Base-by-base conservation (phyloP, 306 rosid species). In the Comarum palustre region DNA sequence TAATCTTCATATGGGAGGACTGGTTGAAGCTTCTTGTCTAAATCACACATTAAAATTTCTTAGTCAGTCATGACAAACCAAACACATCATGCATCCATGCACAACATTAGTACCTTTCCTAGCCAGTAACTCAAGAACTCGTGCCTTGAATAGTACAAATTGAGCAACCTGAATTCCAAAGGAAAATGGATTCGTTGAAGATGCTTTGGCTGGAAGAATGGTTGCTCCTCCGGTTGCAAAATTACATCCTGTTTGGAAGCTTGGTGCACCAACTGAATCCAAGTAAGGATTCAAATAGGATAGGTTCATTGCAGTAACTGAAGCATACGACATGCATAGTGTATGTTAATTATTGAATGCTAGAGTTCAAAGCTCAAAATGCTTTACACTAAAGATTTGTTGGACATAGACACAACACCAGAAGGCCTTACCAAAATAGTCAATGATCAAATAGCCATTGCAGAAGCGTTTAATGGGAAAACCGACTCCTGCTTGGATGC, bases 241-340 rank as follows among this genome's bases (percentile, higher is more conserved):
- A 69, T 83, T 75, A 22, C 84, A 83, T 27, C 86, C 86, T 29
- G 55, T 79, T 42, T 63, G 81, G 74, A 83, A 76, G 46, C 48
- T 79, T 55, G 86, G 84, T 65, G 74, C 76, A 52, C 86, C 86
- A 50, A 83, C 59, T 17, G 84, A 76, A 45, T 83, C 86, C 83
- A 83, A 75, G 60, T 83, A 83, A 45, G 86, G 76, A 69, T 83
- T 83, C 38, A 83, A 61, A 76, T 72, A 67, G 29, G 86, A 59
- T 12, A 76, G 71, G 50, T 69, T 51, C 69, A 55, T 51, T 68
- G 78, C 75, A 68, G 80, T 52, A 79, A 76, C 86, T 83, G 71
- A 66, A 4, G 6, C 52, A 67, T 17, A 54, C 5, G 17, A 59
- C n/a, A 27, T 59, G 63, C 63, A 14, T 5, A 25, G 7, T 57